Percentiles rank a stretch among this genome's conserved stretches.
phyloP scores from a whole-genome alignment of 2,329 filamentous ascomycete genomes.

The Phyllosticta citriasiana region DNA sequence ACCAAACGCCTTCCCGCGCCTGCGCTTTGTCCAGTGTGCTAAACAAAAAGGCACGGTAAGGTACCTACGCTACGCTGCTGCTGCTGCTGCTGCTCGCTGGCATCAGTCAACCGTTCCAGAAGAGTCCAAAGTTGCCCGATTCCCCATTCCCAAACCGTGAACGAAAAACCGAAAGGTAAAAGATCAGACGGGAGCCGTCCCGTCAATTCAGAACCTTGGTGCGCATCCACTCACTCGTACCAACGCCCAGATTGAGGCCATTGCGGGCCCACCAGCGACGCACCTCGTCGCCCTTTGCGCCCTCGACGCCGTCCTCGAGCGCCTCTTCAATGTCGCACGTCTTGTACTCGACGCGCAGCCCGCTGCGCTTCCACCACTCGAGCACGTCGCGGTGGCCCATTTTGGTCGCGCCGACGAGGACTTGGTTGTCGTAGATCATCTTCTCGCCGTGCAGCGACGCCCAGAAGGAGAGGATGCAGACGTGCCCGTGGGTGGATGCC shows the following conservation, averaged over 20 bases:
- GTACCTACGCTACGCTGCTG: no score
- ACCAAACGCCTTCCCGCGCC: neutral
- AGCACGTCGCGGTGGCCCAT: slow-evolving; percentile 75
- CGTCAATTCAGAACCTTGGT: slow-evolving; percentile 50
- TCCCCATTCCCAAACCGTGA: neutral
- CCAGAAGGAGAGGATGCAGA: slow-evolving; percentile 77
- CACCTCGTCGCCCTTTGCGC: slow-evolving; percentile 58
- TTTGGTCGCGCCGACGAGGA: slow-evolving; percentile 77
- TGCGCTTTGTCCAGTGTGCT: neutral
- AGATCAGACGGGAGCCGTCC: no score
- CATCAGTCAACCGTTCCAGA: no score
- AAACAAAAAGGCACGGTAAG: no score
- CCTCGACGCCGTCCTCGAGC: slow-evolving; percentile 71
- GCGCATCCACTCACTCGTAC: slow-evolving; percentile 85
- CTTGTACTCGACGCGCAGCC: slow-evolving; percentile 77
- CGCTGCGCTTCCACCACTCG: slow-evolving; percentile 82
- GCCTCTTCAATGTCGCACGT: slow-evolving; percentile 95
- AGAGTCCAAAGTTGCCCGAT: neutral
- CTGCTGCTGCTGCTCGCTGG: no score
- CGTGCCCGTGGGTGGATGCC: slow-evolving; percentile 75
- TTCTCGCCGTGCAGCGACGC: slow-evolving; percentile 62
- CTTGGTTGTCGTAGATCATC: slow-evolving; percentile 73
- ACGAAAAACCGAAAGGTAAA: no score
- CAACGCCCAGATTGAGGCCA: slow-evolving; percentile 69
- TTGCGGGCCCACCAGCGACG: slow-evolving; percentile 81